These are phyloP conservation scores for Ogataea nakhonphanomensis DNA, from an alignment of 805 yeast species.

Conservation along the genomic window DNA sequence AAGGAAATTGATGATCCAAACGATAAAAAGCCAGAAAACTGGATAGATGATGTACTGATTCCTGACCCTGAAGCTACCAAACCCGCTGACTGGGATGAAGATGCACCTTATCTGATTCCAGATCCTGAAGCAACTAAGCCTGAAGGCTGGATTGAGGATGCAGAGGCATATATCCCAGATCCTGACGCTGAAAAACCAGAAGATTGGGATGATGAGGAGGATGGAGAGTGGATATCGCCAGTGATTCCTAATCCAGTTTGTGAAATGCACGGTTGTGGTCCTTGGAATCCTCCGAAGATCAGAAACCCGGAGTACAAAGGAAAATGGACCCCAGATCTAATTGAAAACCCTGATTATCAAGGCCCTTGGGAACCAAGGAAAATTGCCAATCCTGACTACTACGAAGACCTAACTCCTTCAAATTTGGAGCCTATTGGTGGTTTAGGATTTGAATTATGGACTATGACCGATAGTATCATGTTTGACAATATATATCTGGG, in stretches of 20 bases:
- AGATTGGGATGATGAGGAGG: constrained; percentile 88
- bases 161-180: constrained; percentile 56
- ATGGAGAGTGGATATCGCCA: constrained; percentile 82
- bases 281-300: constrained; percentile 67
- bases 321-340: constrained; percentile 67
- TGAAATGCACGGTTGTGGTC: constrained; percentile 69
- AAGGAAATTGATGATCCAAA: constrained; percentile 51
- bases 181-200: constrained; percentile 66
- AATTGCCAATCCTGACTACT: constrained; percentile 69
- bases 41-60: constrained; percentile 71
- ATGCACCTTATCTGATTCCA: constrained; percentile 56
- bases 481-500: constrained; percentile 87
- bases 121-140: constrained; percentile 73
- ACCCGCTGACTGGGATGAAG: constrained; percentile 86
- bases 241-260: constrained; percentile 72
- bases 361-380: constrained; percentile 74
- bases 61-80: constrained; percentile 66
- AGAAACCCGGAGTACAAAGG: constrained; percentile 73
- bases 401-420: constrained; percentile 55
- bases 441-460: constrained; percentile 86
- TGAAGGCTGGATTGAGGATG: constrained; percentile 72
- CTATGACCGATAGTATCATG: constrained; percentile 69
- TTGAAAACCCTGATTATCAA: constrained; percentile 70
- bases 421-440: constrained; percentile 70
- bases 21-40: constrained; percentile 69